Base-by-base conservation (phyloP, 257 asterid species). In the Scutellaria barbata region DNA sequence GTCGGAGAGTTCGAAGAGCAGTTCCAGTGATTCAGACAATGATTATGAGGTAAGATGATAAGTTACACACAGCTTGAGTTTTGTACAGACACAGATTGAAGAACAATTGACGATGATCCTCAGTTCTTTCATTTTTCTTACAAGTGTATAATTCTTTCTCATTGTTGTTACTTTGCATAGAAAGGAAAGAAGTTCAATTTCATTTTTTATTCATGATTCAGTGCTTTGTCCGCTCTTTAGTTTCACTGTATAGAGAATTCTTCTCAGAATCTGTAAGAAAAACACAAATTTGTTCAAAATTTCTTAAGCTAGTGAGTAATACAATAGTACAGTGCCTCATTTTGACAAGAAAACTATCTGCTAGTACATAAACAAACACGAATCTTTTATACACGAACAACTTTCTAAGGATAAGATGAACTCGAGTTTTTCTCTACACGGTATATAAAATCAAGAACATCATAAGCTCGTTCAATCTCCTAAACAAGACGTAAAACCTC, bases 1-100 rank as follows among this genome's bases (percentile, higher is more conserved):
- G 89, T 86, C 98, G 7, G 83, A 83, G 5, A 43, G 71, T 51
- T 74, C 83, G 0, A 87, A 76, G 77, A 83, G 86, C 85, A 75
- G 76, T 33, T 79, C 88, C 1, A 77, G 81, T 63, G 97, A 77
- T 56, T 84, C 88, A 12, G 85, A 76, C 60, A 71, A 77, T 10
- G 87, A 75, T 42, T 71, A 88, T 11, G 84, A 68, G 74, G 59
- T 42, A 39, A 67, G 81, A 67, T 66, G 55, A 56, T 53, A 63
- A 65, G 57, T 16, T 63, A n/a, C 30, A 46, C 5, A 18, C 60
- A 47, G 54, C 65, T 45, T 17, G 67, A 62, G 69, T 30, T 68
- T 68, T 84, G 90, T 82, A 85, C 63, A 82, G 74, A 63, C 33
- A 43, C 12, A 37, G 60, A 41, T 43, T 16, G 37, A 52, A 17